Conservation (phyloP, 257 asterid genomes). For the Solanum clarkiae region DNA sequence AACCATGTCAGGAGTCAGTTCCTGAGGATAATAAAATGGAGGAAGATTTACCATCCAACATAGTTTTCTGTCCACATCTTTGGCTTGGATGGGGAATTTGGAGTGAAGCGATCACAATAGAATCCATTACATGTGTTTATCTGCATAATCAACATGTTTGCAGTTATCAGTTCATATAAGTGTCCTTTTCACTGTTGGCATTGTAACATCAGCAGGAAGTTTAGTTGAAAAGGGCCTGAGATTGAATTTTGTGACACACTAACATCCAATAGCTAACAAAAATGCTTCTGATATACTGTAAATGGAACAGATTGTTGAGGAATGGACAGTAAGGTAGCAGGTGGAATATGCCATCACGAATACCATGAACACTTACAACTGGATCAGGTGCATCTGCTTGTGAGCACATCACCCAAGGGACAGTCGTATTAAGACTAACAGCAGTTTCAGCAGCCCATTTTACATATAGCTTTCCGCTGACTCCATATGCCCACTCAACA, state of each 20-base stretch:
- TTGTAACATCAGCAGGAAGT: background rate
- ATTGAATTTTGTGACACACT: background rate
- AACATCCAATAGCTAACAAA: background rate
- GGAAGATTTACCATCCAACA: slow-evolving; percentile 51
- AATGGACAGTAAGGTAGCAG: background rate
- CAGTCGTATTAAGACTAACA: slow-evolving; percentile 45
- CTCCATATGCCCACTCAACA: slow-evolving; percentile 62
- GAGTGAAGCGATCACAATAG: slow-evolving; percentile 62
- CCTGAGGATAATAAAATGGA: background rate
- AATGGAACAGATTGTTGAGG: background rate
- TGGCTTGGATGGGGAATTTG: slow-evolving; percentile 63
- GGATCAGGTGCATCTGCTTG: slow-evolving; percentile 78
- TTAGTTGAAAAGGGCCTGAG: background rate
- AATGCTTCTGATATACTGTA: background rate
- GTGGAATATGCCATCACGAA: background rate
- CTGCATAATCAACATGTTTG: slow-evolving; percentile 24
- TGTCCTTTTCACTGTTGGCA: background rate
- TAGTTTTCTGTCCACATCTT: slow-evolving; percentile 84
- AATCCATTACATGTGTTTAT: slow-evolving; percentile 80
- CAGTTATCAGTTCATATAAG: background rate
- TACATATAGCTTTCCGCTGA: slow-evolving; percentile 41
- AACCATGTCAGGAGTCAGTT: background rate
- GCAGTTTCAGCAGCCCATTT: slow-evolving; percentile 89
- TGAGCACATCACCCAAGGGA: slow-evolving; percentile 85
- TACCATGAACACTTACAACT: slow-evolving; percentile 25